These are phyloP conservation scores for Pseudodiploospora longispora DNA, from an alignment of 2,329 filamentous ascomycete genomes.

Conservation along the genomic window DNA sequence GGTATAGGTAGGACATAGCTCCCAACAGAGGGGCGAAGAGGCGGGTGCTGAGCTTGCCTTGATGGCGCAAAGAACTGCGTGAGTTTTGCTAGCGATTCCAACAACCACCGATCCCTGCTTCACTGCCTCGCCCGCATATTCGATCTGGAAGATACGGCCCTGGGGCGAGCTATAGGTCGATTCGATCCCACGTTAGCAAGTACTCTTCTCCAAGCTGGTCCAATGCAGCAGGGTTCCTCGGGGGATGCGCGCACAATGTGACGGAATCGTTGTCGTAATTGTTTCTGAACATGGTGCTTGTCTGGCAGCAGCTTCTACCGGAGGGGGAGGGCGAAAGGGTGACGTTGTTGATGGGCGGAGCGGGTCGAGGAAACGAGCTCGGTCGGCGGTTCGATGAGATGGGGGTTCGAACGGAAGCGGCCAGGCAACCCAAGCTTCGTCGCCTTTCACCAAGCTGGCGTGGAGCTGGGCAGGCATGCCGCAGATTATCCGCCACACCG, in stretches of 20 bases:
- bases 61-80: constrained; percentile 88
- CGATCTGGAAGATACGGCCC: constrained; percentile 98
- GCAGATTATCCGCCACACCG: constrained; percentile 10
- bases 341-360: constrained; percentile 6
- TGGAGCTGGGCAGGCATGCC: not conserved
- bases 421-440: constrained; percentile 31
- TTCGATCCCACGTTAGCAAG: constrained; percentile 2
- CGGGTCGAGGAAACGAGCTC: constrained; percentile 1
- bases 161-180: constrained; percentile 73
- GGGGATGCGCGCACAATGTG: constrained; percentile 69
- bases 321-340: not conserved
- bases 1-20: constrained; percentile 5
- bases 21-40: constrained; percentile 2
- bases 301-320: constrained; percentile 5
- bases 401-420: constrained; percentile 10
- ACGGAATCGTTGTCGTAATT: constrained; percentile 99
- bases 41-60: constrained; percentile 56
- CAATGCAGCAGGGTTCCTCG: not conserved
- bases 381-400: constrained; percentile 2
- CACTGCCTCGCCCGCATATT: constrained; percentile 97
- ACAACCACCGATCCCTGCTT: constrained; percentile 99
- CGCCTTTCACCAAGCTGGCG: constrained; percentile 16
- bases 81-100: constrained; percentile 94
- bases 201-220: not conserved
- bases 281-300: constrained; percentile 86